These are phyloP conservation scores for Tolypocladium ovalisporum DNA, from an alignment of 2,329 filamentous ascomycete species.

Conservation along the genomic window DNA sequence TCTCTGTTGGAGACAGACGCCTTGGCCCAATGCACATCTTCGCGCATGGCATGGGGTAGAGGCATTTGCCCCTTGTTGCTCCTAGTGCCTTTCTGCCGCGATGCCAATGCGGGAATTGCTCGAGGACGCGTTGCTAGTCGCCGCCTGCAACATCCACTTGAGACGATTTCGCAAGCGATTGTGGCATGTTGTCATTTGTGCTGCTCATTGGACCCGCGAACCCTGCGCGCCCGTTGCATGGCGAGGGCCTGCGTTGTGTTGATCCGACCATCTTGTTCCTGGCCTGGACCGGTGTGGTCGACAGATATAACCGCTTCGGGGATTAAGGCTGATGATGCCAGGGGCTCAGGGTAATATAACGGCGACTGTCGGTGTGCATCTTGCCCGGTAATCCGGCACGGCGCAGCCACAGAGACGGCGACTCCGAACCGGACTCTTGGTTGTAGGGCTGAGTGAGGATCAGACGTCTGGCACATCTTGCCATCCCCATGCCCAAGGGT, in stretches of 20 bases:
- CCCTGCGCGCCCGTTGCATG: not conserved
- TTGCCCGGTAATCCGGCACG: not conserved
- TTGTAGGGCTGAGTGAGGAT: conserved; percentile 2
- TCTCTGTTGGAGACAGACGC: not conserved
- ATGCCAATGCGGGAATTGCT: not conserved
- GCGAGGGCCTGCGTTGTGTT: not conserved
- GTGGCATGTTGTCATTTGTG: not conserved
- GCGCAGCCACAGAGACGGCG: not conserved
- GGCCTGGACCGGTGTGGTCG: not conserved
- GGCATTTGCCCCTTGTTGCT: not conserved
- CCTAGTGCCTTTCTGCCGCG: not conserved
- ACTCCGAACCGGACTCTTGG: not conserved
- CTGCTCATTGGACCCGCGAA: not conserved
- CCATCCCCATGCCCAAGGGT: not conserved
- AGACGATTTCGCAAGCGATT: not conserved
- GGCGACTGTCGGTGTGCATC: not conserved
- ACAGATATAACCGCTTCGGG: not conserved
- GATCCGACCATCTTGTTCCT: not conserved
- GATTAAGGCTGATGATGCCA: not conserved
- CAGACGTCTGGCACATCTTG: not conserved
- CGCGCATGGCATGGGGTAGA: not conserved
- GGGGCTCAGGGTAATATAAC: not conserved
- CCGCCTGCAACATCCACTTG: not conserved
- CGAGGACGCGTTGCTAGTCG: not conserved
- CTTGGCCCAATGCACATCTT: not conserved